phyloP scores from a whole-genome alignment of 2,329 filamentous ascomycete genomes.

The Sporothrix curviconia region DNA sequence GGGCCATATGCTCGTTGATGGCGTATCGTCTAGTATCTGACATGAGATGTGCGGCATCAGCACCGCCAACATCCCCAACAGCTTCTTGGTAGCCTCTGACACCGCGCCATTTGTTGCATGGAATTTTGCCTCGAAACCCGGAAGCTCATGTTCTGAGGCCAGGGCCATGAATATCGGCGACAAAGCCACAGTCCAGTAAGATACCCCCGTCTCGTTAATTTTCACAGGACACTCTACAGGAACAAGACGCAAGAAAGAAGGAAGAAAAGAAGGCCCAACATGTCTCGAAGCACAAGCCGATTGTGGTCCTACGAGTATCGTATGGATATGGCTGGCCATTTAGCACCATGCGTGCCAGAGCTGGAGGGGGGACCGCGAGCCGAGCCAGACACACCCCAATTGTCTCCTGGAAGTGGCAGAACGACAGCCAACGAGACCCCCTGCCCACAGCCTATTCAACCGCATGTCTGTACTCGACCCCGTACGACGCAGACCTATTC shows the following conservation, averaged over 20 bases:
- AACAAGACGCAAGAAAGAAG: not conserved
- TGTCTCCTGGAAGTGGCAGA: not conserved
- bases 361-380: conserved; percentile 12
- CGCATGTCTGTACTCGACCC: no score
- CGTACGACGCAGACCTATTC: no score
- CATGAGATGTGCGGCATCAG: no score
- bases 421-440: not conserved
- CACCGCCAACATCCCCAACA: not conserved
- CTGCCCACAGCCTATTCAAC: no score
- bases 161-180: not conserved
- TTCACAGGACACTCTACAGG: no score
- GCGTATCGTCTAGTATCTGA: no score
- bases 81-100: not conserved
- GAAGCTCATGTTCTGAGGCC: not conserved
- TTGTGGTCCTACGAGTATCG: no score
- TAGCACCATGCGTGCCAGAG: not conserved
- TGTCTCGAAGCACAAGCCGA: not conserved
- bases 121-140: not conserved
- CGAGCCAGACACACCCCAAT: conserved; percentile 6
- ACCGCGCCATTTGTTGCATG: not conserved
- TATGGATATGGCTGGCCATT: not conserved
- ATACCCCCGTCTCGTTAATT: no score
- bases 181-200: not conserved
- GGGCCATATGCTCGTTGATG: no score
- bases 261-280: not conserved